phyloP scores from a whole-genome alignment of 73 alveolate species.

The Paramecium caudatum region DNA sequence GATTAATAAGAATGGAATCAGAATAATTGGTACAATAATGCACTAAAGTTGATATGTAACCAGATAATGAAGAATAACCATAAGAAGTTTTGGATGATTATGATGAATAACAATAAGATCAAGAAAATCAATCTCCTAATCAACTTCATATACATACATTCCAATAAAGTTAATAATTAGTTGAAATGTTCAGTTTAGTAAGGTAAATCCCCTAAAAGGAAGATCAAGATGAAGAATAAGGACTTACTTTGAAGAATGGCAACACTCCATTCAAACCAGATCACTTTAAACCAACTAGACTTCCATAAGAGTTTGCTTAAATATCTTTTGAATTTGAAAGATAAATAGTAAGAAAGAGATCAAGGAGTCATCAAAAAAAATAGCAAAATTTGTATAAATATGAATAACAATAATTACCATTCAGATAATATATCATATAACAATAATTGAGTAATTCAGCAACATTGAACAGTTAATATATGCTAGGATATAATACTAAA shows the following conservation, averaged over 20 bases:
- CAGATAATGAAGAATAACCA: slow-evolving; percentile 18
- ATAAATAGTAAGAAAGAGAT: slow-evolving; percentile 2
- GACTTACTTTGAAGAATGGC: background rate
- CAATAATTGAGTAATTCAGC: background rate
- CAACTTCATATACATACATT: slow-evolving; percentile 20
- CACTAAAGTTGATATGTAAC: slow-evolving; percentile 53
- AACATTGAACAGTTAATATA: background rate
- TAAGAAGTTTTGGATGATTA: slow-evolving; percentile 49
- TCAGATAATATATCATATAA: background rate
- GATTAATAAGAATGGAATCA: slow-evolving; percentile 62
- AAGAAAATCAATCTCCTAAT: slow-evolving; percentile 3
- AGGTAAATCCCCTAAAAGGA: background rate
- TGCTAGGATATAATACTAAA: slow-evolving; percentile 70
- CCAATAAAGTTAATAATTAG: slow-evolving; percentile 28
- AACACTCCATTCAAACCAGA: slow-evolving; percentile 45
- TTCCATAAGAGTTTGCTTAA: background rate
- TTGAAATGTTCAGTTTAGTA: background rate
- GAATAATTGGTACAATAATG: slow-evolving; percentile 11
- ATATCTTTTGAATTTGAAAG: slow-evolving; percentile 29
- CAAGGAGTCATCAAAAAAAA: background rate
- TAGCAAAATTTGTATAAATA: background rate
- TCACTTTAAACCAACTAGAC: slow-evolving; percentile 36
- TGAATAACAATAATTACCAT: background rate
- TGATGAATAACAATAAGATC: background rate
- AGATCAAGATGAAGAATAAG: slow-evolving; percentile 29